phyloP scores from a whole-genome alignment of 129 eudicot genomes.

The Flaveria sonorensis region DNA sequence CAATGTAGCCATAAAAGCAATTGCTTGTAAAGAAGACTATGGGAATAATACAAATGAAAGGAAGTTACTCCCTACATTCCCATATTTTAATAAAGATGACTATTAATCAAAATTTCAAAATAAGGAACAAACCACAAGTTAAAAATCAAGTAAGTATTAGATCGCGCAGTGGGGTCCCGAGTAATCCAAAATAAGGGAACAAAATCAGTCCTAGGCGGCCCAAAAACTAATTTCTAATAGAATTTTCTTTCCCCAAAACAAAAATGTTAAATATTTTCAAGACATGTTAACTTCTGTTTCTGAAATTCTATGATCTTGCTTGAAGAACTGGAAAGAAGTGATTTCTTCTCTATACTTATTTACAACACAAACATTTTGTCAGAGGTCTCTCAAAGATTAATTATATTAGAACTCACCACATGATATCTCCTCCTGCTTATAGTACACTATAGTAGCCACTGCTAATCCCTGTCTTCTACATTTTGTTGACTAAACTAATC shows the following conservation, averaged over 20 bases:
- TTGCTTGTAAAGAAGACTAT: background rate
- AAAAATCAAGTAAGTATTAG: background rate
- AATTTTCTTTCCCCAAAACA: background rate
- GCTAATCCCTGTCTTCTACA: background rate
- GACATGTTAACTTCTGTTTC: background rate
- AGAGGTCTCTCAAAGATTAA: background rate
- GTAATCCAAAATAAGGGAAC: too few relatives aligned
- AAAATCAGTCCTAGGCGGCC: too few relatives aligned
- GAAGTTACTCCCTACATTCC: background rate
- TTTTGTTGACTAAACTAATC: background rate
- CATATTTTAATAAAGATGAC: background rate
- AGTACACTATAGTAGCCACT: background rate
- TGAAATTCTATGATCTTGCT: background rate
- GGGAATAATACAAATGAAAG: background rate
- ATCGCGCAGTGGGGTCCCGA: too few relatives aligned
- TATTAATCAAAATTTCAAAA: background rate
- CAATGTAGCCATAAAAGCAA: slow-evolving; percentile 3
- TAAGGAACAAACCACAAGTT: background rate
- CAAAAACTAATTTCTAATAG: background rate
- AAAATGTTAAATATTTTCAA: background rate
- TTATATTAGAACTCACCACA: background rate
- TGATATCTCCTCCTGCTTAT: background rate
- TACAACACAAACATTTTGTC: background rate
- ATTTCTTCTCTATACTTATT: background rate
- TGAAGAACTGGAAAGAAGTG: background rate